Conservation (phyloP, 805 yeast species). For the Wilhelminamyces savonicus region DNA sequence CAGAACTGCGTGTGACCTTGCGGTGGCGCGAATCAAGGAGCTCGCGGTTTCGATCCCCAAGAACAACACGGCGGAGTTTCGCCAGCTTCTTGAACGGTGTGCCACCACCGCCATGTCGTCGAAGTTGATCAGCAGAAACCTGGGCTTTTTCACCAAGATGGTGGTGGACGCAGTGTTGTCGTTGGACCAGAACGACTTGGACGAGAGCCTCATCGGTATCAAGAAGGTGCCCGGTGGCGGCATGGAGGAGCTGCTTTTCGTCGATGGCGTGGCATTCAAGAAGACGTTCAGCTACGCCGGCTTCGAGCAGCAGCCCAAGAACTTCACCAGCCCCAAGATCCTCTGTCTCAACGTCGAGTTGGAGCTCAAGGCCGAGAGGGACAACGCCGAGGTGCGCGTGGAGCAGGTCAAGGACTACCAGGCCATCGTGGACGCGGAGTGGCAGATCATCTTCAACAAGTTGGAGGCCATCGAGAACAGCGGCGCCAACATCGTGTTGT, state of each 20-base stretch:
- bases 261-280: conserved; percentile 94
- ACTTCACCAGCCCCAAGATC: conserved; percentile 72
- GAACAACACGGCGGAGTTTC: conserved; percentile 47
- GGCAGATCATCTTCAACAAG: conserved; percentile 88
- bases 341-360: conserved; percentile 84
- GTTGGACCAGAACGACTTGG: conserved; percentile 77
- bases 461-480: conserved; percentile 73
- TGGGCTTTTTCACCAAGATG: conserved; percentile 89
- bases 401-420: conserved; percentile 92
- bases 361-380: conserved; percentile 97
- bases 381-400: conserved; percentile 96
- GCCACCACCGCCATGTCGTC: conserved; percentile 98
- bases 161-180: conserved; percentile 92
- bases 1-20: conserved; percentile 73
- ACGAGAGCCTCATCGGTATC: conserved; percentile 87
- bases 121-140: conserved; percentile 80
- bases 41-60: conserved; percentile 64
- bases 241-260: conserved; percentile 84
- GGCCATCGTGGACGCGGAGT: conserved; percentile 97
- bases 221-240: conserved; percentile 95
- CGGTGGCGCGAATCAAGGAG: conserved; percentile 67
- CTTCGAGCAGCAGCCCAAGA: conserved; percentile 96
- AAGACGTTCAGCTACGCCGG: conserved; percentile 98
- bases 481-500: conserved; percentile 89
- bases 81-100: conserved; percentile 79